phyloP scores from a whole-genome alignment of 192 early-diverging fungal genomes.

The Coemansia sp. region DNA sequence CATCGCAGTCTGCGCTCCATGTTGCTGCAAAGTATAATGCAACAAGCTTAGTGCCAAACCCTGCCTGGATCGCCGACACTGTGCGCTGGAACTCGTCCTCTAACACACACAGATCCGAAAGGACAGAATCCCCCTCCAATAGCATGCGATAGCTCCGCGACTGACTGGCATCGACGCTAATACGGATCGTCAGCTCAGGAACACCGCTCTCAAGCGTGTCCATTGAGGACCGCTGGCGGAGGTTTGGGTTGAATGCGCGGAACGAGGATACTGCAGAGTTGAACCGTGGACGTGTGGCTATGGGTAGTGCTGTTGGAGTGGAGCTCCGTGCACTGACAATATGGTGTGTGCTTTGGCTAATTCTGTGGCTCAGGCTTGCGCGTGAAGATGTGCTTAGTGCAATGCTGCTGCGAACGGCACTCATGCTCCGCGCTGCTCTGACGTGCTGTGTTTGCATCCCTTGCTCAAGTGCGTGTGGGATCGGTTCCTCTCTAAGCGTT shows the following conservation, averaged over 20 bases:
- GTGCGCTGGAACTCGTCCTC: constrained; percentile 47
- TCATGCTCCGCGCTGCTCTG: constrained; percentile 43
- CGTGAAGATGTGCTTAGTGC: constrained; percentile 35
- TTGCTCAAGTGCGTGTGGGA: constrained; percentile 2
- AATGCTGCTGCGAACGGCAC: constrained; percentile 33
- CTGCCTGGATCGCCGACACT: constrained; percentile 24
- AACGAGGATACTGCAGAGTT: constrained; percentile 35
- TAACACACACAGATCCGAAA: constrained; percentile 36
- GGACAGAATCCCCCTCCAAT: constrained; percentile 37
- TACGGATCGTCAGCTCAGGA: constrained; percentile 43
- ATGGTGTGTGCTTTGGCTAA: constrained; percentile 36
- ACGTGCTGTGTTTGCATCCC: constrained; percentile 5
- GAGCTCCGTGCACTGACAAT: constrained; percentile 6
- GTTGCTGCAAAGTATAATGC: constrained; percentile 50
- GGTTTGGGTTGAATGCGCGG: constrained; percentile 1
- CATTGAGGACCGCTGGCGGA: constrained; percentile 8
- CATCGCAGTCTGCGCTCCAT: constrained; percentile 54
- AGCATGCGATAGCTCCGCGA: constrained; percentile 46
- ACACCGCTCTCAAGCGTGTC: constrained; percentile 10
- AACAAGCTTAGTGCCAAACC: constrained; percentile 31
- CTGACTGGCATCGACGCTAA: constrained; percentile 52
- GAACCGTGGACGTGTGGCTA: constrained; percentile 37
- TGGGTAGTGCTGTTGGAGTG: constrained; percentile 38
- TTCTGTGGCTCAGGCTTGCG: constrained; percentile 31
- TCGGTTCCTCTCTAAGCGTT: constrained; percentile 14